Base-by-base conservation (phyloP, 2,329 filamentous ascomycete genomes). In the Achaetomium macrosporum region DNA sequence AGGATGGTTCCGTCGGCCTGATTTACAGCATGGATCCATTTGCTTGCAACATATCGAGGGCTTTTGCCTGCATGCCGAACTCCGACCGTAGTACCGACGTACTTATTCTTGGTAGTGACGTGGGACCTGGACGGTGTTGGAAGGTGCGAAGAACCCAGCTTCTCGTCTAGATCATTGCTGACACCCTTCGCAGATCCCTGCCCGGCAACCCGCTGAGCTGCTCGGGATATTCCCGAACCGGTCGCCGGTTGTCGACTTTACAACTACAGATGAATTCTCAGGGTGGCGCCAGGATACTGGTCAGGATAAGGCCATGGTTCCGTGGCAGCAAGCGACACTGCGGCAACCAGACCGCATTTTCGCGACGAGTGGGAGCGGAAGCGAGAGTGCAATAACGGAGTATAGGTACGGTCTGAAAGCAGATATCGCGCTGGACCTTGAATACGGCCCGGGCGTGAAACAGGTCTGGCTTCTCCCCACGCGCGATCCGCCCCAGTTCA, bases 31-130 rank as follows among this genome's bases (percentile, higher is more conserved):
- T 88, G 53, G 86, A 87, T 8, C 76, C 77, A 47, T 82, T 88
- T 59, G 76, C 80, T 48, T 87, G 86, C 62, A 88, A 87, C 55
- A 85, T 95, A 43, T 87, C 90, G 53, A 84, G 80, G 2, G 90
- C 90, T 2, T 95, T 97, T 66, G 86, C 90, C 47, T 87, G 84
- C 49, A 75, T 88, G n/a, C 82, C 80, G 44, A 79, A 82, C 57
- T 82, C 80, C 44, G 79, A 82, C 57, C 72, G 77, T 35, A 82
- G 80, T 53, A 83, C 83, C 2, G 91, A 96, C 66, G 77, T 95
- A n/a, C 73, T 96, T 43, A 78, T 95, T 35, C 82, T 87, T 44
- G 87, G 87, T 5, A 90, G 92, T 0, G 84, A 88, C 59, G 86
- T 85, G 49, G 87, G 90, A 9, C 81, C 85, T 55, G 91, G 91